phyloP scores from a whole-genome alignment of 371 early-diverging fungal genomes.

The Actinomortierella ambigua region DNA sequence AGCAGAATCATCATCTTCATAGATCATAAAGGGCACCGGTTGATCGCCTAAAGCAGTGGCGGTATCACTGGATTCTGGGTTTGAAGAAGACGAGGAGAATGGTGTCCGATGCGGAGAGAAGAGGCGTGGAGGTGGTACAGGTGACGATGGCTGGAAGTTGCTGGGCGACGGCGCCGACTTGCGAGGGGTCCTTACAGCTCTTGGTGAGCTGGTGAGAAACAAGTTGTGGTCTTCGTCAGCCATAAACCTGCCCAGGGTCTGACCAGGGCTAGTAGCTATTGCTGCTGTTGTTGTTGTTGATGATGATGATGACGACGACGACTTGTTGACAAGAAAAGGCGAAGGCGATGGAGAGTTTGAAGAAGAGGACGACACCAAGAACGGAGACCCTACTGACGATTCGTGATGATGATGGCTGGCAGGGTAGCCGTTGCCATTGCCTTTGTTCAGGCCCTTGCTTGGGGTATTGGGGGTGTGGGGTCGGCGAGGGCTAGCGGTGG shows the following conservation, averaged over 20 bases:
- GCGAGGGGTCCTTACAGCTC: conserved; percentile 22
- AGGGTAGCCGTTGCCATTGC: no score
- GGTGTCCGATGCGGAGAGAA: no score
- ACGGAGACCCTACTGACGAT: background rate
- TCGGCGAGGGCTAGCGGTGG: background rate
- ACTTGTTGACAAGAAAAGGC: no score
- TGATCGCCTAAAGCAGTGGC: no score
- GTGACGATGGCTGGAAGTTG: no score
- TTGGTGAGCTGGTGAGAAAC: conserved; percentile 20
- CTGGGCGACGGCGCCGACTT: background rate
- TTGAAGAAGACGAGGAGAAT: no score
- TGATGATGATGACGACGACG: no score
- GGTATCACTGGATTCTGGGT: no score
- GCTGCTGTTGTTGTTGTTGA: background rate
- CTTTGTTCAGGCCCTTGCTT: no score
- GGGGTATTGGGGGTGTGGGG: background rate
- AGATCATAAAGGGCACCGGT: background rate
- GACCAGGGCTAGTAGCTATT: background rate
- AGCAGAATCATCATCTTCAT: conserved; percentile 6
- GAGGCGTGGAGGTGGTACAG: no score
- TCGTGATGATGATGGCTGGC: background rate
- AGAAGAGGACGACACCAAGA: background rate
- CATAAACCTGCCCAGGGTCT: conserved; percentile 8
- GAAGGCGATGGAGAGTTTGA: no score
- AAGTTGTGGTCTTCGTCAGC: conserved; percentile 26